A percentile compares a stretch with the other conserved stretches of the same genome.
Conservation (phyloP, 169 alveolate genomes). For the Plasmodium vivax region DNA sequence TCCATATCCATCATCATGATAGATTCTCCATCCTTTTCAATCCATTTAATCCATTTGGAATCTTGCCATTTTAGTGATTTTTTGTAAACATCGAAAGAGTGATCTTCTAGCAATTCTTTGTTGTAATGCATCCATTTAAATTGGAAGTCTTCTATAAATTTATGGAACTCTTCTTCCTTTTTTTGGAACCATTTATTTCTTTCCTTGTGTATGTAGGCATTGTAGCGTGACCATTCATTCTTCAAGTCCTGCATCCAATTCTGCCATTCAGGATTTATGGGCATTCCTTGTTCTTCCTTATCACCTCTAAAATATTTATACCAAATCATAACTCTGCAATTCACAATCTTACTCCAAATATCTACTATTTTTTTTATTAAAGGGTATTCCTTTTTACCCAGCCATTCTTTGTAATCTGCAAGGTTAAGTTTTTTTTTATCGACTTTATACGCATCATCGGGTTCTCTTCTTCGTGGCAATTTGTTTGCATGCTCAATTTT, state of each 20-base stretch:
- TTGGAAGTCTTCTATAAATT: not conserved
- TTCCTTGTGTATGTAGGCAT: not conserved
- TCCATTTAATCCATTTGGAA: slow-evolving; percentile 12
- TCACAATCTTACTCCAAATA: not conserved
- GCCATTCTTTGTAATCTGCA: slow-evolving; percentile 23
- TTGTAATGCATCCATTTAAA: slow-evolving; percentile 20
- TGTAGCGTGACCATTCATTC: not conserved
- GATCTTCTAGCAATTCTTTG: not conserved
- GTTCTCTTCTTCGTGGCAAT: not conserved
- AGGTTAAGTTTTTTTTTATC: not conserved
- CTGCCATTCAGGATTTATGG: slow-evolving; percentile 9
- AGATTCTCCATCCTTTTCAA: slow-evolving; percentile 4
- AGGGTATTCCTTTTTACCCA: not conserved
- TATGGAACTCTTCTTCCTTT: not conserved
- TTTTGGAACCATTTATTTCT: not conserved
- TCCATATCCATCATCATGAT: not conserved
- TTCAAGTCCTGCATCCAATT: not conserved
- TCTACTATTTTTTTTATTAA: not conserved
- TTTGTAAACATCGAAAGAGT: not conserved
- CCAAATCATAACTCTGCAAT: not conserved
- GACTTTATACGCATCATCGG: not conserved
- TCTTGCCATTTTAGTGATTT: slow-evolving; percentile 9
- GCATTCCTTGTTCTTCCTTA: not conserved
- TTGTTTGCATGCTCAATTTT: not conserved
- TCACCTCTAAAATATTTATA: not conserved